Base-by-base conservation (phyloP, 2,329 filamentous ascomycete species). In the Colletotrichum ledebouriae region DNA sequence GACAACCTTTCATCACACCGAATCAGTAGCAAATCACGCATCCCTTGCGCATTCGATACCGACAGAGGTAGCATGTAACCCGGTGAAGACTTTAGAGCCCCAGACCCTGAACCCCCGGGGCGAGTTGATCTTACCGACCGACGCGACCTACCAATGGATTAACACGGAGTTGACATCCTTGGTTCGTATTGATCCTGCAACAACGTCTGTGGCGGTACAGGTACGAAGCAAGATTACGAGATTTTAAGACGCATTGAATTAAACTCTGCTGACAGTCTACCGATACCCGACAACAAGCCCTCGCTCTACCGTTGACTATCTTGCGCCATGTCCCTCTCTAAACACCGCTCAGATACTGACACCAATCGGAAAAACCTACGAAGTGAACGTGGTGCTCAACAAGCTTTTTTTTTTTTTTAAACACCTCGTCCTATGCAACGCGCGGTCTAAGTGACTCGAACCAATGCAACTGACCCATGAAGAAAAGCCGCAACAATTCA, bases 81-180 rank as follows among this genome's bases (percentile, higher is more conserved):
- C 25, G 29, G 29, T 29, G 29, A 29, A 29, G 29, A 7, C 29
- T 29, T 6, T 29, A 29, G 6, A 29, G 1, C 29, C 29, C 29
- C 9, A 29, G 29, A 13, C 15, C 47, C 7, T 50, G 22, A 11
- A 42, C 39, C 13, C 47, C 1, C 13, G 47, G 29, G 29, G 29
- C 6, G 29, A 9, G 29, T 29, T 29, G 6, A 29, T 29, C 7
- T 29, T 29, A 29, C 33, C 33, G 0, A 50, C 2, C 4, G 25
- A 29, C 47, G 1, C 4, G 25, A 29, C 47, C 22, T 29, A 17
- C 49, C 49, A 53, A 53, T 33, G 2, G 49, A 7, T 10, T 34
- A 53, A 53, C 49, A 53, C 33, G 22, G 47, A 50, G 22, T 29
- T n/a, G 13, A n/a, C 17, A 6, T 50, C n/a, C 7, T 50, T 50